Conservation (phyloP, 2,329 filamentous ascomycete species). For the Microascus cirrosus region DNA sequence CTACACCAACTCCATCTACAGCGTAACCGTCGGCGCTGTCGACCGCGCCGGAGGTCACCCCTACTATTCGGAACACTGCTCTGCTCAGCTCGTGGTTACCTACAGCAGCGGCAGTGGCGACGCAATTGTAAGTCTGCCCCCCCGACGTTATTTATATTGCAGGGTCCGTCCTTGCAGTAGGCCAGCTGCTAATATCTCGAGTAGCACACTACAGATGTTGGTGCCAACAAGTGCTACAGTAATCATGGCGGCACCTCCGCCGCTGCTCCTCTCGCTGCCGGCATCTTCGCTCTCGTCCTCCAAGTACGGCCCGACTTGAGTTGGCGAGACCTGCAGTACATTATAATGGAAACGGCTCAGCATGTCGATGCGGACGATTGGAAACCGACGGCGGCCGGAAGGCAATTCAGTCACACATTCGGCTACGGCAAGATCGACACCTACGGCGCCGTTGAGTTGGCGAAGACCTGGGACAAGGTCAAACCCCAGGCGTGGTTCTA, state of each 20-base stretch:
- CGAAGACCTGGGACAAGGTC: conserved; percentile 75
- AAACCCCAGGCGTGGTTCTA: conserved; percentile 95
- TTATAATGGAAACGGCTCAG: conserved; percentile 74
- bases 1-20: conserved; percentile 99
- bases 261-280: conserved; percentile 83
- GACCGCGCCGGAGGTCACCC: conserved; percentile 81
- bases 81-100: conserved; percentile 87
- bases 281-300: conserved; percentile 81
- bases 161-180: not conserved
- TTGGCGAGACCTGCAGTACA: conserved; percentile 92
- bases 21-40: conserved; percentile 89
- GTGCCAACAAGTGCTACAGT: conserved; percentile 64
- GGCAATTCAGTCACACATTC: conserved; percentile 86
- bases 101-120: conserved; percentile 88
- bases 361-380: conserved; percentile 62
- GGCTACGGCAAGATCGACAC: conserved; percentile 94
- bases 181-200: not conserved
- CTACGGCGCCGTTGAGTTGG: conserved; percentile 71
- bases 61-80: conserved; percentile 94
- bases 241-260: conserved; percentile 93
- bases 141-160: not conserved
- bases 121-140: conserved; percentile 51
- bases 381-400: conserved; percentile 70
- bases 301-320: conserved; percentile 75
- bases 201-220: conserved; percentile 88